Evolutionary conservation across 768 basidiomycete species (phyloP).

Genomic region (Serendipita sp.): DNA sequence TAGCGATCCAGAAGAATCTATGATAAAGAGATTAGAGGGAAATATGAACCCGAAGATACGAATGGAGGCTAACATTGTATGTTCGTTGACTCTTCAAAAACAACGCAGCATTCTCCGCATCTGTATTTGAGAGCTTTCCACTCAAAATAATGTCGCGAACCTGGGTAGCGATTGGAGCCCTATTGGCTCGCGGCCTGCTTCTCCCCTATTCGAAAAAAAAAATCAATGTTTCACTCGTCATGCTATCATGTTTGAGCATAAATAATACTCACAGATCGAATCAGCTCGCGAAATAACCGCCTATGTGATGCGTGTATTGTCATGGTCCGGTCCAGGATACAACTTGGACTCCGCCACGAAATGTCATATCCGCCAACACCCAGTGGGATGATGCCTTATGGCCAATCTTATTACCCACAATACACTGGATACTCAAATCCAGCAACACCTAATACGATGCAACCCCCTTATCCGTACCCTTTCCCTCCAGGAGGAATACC

Average conservation of each 20-base stretch:
- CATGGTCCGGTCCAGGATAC: neutral
- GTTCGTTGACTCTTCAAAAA: slow-evolving; percentile 9
- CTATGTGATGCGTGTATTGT: neutral
- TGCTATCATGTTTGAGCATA: neutral
- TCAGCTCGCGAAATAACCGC: neutral
- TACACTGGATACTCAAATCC: neutral
- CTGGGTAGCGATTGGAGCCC: neutral
- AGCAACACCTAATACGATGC: neutral
- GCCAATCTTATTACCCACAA: neutral
- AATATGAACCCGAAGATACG: neutral
- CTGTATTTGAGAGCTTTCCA: neutral
- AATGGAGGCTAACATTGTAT: neutral
- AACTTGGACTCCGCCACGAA: neutral
- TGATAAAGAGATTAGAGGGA: neutral
- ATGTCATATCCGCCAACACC: slow-evolving; percentile 4
- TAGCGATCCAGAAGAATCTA: slow-evolving; percentile 73
- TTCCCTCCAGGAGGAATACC: neutral
- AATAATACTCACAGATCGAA: neutral
- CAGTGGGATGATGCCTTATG: neutral
- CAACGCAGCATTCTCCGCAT: neutral
- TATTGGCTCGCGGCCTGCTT: neutral
- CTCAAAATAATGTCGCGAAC: neutral
- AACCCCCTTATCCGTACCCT: neutral
- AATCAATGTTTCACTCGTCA: neutral
- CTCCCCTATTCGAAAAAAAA: neutral